A percentile compares a stretch with the other conserved stretches of the same genome.
These are phyloP conservation scores for Chaetoscypha palmicola DNA, from an alignment of 2,329 filamentous ascomycete genomes.

Conservation along the genomic window DNA sequence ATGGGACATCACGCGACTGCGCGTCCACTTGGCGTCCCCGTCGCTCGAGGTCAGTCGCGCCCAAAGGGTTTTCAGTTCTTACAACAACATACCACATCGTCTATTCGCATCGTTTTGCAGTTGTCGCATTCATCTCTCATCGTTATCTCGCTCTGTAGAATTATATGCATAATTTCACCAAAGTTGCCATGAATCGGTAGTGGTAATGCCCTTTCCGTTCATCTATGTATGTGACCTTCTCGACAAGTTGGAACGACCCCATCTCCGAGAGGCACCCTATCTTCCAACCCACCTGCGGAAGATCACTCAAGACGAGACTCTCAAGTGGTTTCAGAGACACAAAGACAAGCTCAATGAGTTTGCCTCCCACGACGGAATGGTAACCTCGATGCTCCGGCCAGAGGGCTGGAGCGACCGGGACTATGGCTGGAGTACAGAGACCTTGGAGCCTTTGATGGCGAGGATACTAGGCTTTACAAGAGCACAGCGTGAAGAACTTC, in stretches of 20 bases:
- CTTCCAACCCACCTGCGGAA: conserved; percentile 36
- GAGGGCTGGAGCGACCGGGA: conserved; percentile 71
- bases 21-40: neutral
- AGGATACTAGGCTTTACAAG: conserved; percentile 58
- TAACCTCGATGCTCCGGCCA: conserved; percentile 71
- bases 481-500: conserved; percentile 54
- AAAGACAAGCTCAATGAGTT: conserved; percentile 49
- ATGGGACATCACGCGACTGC: neutral
- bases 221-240: conserved; percentile 67
- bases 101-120: neutral
- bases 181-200: conserved; percentile 3
- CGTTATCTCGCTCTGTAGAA: neutral
- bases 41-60: neutral
- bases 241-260: conserved; percentile 51
- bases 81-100: neutral
- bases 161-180: neutral
- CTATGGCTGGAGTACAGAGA: conserved; percentile 58
- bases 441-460: conserved; percentile 60
- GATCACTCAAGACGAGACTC: conserved; percentile 49
- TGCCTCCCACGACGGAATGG: conserved; percentile 50
- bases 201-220: conserved; percentile 59
- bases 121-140: neutral
- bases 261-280: conserved; percentile 33
- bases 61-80: no score
- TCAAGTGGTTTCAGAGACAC: conserved; percentile 64